Percentiles rank a stretch among this genome's conserved stretches.
Evolutionary conservation across 1,284 basidiomycete species (phyloP).

Genomic region (Cryptococcus sp.): DNA sequence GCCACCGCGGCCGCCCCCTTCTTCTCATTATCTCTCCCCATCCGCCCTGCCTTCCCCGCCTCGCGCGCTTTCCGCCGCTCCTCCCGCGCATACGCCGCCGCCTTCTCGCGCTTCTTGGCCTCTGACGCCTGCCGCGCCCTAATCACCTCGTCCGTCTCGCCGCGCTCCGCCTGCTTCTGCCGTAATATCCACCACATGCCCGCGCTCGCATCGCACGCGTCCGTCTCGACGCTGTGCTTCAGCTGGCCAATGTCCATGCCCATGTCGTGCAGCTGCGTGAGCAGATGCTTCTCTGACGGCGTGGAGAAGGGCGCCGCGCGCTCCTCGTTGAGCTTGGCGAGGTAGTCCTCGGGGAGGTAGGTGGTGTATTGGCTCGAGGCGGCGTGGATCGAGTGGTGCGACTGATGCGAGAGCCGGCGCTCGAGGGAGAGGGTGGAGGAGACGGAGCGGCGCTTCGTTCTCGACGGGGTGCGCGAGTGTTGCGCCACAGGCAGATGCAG

Average conservation of each 20-base stretch:
- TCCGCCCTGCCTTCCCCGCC: conserved; percentile 9
- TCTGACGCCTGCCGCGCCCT: conserved; percentile 26
- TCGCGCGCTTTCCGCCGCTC: conserved; percentile 27
- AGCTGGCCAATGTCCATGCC: conserved; percentile 95
- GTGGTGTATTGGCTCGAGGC: conserved; percentile 34
- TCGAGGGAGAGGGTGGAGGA: conserved; percentile 65
- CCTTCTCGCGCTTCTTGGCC: conserved; percentile 27
- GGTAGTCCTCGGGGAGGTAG: conserved; percentile 57
- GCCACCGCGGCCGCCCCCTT: too few species aligned
- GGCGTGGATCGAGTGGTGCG: conserved; percentile 38
- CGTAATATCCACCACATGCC: conserved; percentile 97
- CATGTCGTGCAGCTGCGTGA: conserved; percentile 69
- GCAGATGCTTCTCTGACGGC: conserved; percentile 70
- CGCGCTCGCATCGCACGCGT: conserved; percentile 89
- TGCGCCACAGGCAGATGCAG: conserved; percentile 45
- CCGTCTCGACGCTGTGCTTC: conserved; percentile 80
- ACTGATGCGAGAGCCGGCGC: conserved; percentile 46
- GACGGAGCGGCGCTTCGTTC: conserved; percentile 90
- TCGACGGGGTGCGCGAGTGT: conserved; percentile 76
- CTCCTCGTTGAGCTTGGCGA: conserved; percentile 64
- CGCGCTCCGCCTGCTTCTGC: conserved; percentile 58
- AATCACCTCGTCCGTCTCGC: conserved; percentile 45
- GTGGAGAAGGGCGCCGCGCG: conserved; percentile 82
- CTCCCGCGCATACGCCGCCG: conserved; percentile 32
- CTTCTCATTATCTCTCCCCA: background rate